Percentiles rank a stretch among this genome's conserved stretches.
phyloP scores from a whole-genome alignment of 2,329 filamentous ascomycete species.

The Ophiostoma ips region DNA sequence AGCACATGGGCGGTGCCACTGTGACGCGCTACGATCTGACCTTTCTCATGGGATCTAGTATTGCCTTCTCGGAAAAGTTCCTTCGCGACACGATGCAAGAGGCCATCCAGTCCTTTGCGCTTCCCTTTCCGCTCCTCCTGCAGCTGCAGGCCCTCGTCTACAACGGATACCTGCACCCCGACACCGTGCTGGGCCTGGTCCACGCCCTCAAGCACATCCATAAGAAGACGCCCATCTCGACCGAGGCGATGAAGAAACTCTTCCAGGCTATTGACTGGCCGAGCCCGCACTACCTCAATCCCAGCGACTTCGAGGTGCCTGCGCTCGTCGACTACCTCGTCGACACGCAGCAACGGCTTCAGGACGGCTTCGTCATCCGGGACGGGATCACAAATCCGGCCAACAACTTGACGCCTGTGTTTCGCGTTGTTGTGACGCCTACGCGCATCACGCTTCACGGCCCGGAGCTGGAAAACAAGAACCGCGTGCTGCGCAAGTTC shows the following conservation, averaged over 20 bases:
- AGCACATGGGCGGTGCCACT: conserved; percentile 16
- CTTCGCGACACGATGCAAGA: conserved; percentile 18
- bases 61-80: not conserved
- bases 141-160: conserved; percentile 49
- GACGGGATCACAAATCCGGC: conserved; percentile 17
- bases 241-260: conserved; percentile 39
- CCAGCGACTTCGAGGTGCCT: conserved; percentile 25
- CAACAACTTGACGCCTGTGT: conserved; percentile 34
- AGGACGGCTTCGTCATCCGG: conserved; percentile 2
- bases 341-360: conserved; percentile 25
- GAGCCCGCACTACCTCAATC: conserved; percentile 31
- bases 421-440: conserved; percentile 46
- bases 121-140: conserved; percentile 43
- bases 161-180: conserved; percentile 48
- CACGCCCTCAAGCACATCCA: conserved; percentile 25
- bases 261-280: conserved; percentile 39
- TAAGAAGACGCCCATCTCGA: conserved; percentile 28
- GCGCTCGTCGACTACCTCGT: conserved; percentile 27
- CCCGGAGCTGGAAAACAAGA: conserved; percentile 53
- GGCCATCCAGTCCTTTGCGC: conserved; percentile 16
- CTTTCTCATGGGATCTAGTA: not conserved
- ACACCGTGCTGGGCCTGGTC: conserved; percentile 33
- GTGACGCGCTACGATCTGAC: conserved; percentile 15
- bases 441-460: conserved; percentile 42
- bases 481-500: conserved; percentile 57